Base-by-base conservation (phyloP, 352 stramenopile genomes). In the Globisporangium megalacanthum region DNA sequence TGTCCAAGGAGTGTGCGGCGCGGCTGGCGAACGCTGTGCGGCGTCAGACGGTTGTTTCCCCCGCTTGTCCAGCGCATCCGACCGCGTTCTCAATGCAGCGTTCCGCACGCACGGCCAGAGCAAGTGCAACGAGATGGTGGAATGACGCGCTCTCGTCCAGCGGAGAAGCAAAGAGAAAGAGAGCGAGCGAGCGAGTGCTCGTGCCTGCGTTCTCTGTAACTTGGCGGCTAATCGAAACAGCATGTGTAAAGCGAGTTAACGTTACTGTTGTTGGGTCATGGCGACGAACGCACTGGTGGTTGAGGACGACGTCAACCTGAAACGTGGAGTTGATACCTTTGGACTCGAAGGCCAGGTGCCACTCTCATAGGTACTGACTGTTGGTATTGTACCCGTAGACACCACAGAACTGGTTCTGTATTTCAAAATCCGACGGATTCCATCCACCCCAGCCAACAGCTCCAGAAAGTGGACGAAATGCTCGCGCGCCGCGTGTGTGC, bases 171-270 rank as follows among this genome's bases (percentile, higher is more conserved):
- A 22, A 54, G 55, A 61, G 53, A 54, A 33, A 54, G 46, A 49
- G 48, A 37, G 33, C 8, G 33, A 4, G 8, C 5, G 5, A 39
- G 35, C 35, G 35, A 13, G 10, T 13, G 35, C 35, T 39, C 35
- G 55, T 61, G 55, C 47, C 49, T 54, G 53, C 53, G 51, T 54
- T 54, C 47, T 29, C 49, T 10, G 52, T 60, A 19, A 48, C 46
- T 49, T 41, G 45, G 20, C 20, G 10, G 14, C 54, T 15, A 60
- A 60, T 54, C 6, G 37, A 49, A 37, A 22, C 54, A 54, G 11
- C 54, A 42, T 22, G 11, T 46, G 41, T 22, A 46, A 22, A 46
- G 41, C 35, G 10, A 13, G 35, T 13, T 39, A 8, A 1, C 7
- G 2, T 39, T 39, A 8, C 10, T 39, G 2, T 39, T 13, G 35